Evolutionary conservation across 352 stramenopile species (phyloP).

Genomic region (Pythium periplocum): DNA sequence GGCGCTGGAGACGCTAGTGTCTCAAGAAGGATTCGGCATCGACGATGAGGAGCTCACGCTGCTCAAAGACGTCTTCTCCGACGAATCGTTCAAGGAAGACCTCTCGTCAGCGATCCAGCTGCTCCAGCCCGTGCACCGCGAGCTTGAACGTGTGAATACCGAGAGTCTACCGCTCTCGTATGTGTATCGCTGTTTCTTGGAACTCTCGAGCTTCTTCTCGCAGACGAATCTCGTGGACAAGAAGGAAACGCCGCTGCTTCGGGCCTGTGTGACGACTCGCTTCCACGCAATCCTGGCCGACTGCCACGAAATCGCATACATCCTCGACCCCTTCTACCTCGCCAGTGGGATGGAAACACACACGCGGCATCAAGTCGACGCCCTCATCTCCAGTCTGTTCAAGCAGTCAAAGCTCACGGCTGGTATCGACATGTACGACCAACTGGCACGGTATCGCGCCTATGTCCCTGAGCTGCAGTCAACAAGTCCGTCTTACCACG

Average conservation of each 20-base stretch:
- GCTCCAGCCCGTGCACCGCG: constrained; percentile 46
- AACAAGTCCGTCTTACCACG: too few relatives aligned
- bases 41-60: constrained; percentile 46
- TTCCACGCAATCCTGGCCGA: too few relatives aligned
- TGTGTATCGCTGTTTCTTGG: constrained; percentile 41
- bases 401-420: too few relatives aligned
- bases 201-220: constrained; percentile 39
- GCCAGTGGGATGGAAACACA: too few relatives aligned
- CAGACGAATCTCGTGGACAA: constrained; percentile 60
- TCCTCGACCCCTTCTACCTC: too few relatives aligned
- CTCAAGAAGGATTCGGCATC: constrained; percentile 40
- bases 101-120: constrained; percentile 47
- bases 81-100: constrained; percentile 55
- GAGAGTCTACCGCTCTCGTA: constrained; percentile 44
- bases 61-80: constrained; percentile 59
- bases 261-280: too few relatives aligned
- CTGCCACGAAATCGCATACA: too few relatives aligned
- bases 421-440: too few relatives aligned
- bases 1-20: constrained; percentile 44
- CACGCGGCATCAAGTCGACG: too few relatives aligned
- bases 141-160: constrained; percentile 41
- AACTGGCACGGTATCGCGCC: too few relatives aligned
- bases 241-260: constrained; percentile 35
- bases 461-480: too few relatives aligned
- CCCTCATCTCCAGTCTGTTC: too few relatives aligned